Evolutionary conservation across 2,329 filamentous ascomycete genomes (phyloP).

Genomic region (Pseudohalonectria lignicola): DNA sequence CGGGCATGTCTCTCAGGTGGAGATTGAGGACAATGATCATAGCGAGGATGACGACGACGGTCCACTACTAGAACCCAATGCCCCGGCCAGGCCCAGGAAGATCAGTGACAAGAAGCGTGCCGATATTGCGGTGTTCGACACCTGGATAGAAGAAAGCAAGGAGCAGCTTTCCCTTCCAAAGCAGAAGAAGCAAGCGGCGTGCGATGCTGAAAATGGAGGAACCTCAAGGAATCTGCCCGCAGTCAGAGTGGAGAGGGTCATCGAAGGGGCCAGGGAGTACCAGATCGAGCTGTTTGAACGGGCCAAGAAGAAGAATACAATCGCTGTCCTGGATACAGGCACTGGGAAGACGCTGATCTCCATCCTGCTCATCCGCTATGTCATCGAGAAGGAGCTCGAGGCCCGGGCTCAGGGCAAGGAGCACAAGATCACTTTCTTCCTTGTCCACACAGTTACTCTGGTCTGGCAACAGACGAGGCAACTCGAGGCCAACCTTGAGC

Average conservation of each 20-base stretch:
- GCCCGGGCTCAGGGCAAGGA: slow-evolving; percentile 48
- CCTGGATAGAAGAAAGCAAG: slow-evolving; percentile 25
- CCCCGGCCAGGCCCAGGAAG: slow-evolving; percentile 19
- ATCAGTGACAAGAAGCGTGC: slow-evolving; percentile 34
- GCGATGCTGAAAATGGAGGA: no score
- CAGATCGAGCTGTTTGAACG: slow-evolving; percentile 85
- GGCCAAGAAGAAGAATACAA: slow-evolving; percentile 75
- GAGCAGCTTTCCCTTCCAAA: slow-evolving; percentile 17
- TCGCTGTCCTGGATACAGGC: slow-evolving; percentile 89
- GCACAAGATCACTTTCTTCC: slow-evolving; percentile 68
- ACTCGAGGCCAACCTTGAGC: slow-evolving; percentile 68
- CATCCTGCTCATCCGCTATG: slow-evolving; percentile 67
- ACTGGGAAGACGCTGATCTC: slow-evolving; percentile 97
- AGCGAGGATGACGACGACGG: slow-evolving; percentile 16
- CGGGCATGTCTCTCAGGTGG: no score
- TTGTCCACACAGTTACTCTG: slow-evolving; percentile 82
- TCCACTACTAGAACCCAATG: slow-evolving; percentile 13
- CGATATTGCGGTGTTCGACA: slow-evolving; percentile 39
- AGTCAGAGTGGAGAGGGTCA: slow-evolving; percentile 37
- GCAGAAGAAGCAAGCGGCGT: no score
- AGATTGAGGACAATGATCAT: slow-evolving; percentile 2
- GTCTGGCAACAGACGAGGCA: slow-evolving; percentile 85
- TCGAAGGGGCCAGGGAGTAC: slow-evolving; percentile 75
- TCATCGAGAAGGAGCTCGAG: slow-evolving; percentile 67
- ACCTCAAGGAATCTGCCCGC: no score